Conservation (phyloP, 139 green algal species). For the Chlorella sp. region DNA sequence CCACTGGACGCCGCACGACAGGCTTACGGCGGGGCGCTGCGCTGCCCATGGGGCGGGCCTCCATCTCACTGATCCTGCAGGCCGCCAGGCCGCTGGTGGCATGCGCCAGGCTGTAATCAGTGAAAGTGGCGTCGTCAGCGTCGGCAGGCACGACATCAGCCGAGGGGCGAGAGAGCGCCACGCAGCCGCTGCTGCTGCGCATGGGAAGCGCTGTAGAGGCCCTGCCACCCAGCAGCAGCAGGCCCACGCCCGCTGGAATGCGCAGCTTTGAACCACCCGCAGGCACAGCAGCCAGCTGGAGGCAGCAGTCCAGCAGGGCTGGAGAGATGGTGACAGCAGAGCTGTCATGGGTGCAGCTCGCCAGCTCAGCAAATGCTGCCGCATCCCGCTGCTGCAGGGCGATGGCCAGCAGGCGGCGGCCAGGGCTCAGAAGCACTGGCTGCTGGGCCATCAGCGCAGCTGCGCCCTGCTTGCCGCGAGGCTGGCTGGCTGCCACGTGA, state of each 20-base stretch:
- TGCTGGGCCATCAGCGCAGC: background rate
- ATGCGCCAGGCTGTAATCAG: slow-evolving; percentile 21
- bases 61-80: slow-evolving; percentile 24
- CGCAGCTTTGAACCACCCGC: slow-evolving; percentile 6
- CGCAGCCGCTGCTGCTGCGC: background rate
- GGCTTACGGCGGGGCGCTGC: background rate
- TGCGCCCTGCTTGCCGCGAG: no score
- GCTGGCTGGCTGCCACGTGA: background rate
- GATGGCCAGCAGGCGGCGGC: background rate
- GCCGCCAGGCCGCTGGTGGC: background rate
- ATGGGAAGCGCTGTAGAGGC: background rate
- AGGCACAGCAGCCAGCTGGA: slow-evolving; percentile 43
- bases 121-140: slow-evolving; percentile 1
- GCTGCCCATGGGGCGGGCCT: slow-evolving; percentile 28
- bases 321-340: slow-evolving; percentile 34
- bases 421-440: background rate
- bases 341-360: slow-evolving; percentile 2
- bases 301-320: slow-evolving; percentile 41
- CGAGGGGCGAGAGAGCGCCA: slow-evolving; percentile 11
- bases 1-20: background rate
- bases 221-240: slow-evolving; percentile 23
- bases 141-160: background rate
- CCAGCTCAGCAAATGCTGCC: slow-evolving; percentile 31
- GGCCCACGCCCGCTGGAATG: slow-evolving; percentile 32
- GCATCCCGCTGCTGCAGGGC: background rate